Evolutionary conservation across 2,329 filamentous ascomycete species (phyloP).

Genomic region (Phialocephala sp.): DNA sequence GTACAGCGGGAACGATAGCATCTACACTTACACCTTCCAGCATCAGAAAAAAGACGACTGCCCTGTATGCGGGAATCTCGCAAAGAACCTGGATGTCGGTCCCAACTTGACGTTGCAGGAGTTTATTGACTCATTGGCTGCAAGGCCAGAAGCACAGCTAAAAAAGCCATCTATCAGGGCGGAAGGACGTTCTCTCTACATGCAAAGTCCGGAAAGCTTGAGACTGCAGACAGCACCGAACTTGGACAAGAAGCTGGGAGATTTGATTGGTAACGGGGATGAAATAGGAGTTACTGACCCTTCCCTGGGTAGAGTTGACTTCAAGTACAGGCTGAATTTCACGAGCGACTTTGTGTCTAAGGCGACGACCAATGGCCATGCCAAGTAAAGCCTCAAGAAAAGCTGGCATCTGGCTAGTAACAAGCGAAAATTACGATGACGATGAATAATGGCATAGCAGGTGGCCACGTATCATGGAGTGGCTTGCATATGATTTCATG

Average conservation of each 20-base stretch:
- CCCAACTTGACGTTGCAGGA: slow-evolving; percentile 77
- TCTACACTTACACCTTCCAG: slow-evolving; percentile 97
- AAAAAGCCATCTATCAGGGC: slow-evolving; percentile 89
- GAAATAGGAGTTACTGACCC: slow-evolving; percentile 93
- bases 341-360: slow-evolving; percentile 26
- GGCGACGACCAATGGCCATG: slow-evolving; percentile 8
- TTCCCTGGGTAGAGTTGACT: slow-evolving; percentile 66
- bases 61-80: slow-evolving; percentile 86
- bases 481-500: slow-evolving; percentile 22
- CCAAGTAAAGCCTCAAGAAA: slow-evolving; percentile 3
- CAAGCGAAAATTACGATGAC: background rate
- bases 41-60: slow-evolving; percentile 95
- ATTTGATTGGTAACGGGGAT: slow-evolving; percentile 80
- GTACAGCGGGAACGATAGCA: slow-evolving; percentile 94
- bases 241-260: slow-evolving; percentile 75
- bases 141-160: slow-evolving; percentile 86
- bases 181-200: slow-evolving; percentile 86
- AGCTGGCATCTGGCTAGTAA: background rate
- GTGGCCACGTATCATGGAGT: background rate
- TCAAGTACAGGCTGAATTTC: slow-evolving; percentile 43
- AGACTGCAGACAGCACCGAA: slow-evolving; percentile 87
- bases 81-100: slow-evolving; percentile 76
- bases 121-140: slow-evolving; percentile 82
- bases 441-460: slow-evolving; percentile 6
- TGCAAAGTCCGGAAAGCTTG: slow-evolving; percentile 80